Conservation (phyloP, 2,329 filamentous ascomycete genomes). For the Clarireedia homoeocarpa region DNA sequence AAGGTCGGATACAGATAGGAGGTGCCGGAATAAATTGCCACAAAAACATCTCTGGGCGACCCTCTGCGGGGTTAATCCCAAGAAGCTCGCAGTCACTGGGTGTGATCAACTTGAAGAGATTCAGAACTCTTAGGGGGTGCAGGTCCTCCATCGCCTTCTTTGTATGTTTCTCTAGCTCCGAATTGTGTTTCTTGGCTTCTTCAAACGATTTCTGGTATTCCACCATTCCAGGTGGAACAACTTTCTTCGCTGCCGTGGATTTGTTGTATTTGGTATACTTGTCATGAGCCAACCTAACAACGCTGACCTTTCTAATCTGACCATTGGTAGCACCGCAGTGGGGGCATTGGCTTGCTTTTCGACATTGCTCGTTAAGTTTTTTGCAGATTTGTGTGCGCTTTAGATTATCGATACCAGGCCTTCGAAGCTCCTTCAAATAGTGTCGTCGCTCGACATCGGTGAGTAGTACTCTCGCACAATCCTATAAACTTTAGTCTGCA, state of each 20-base stretch:
- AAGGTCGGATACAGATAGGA: constrained; percentile 88
- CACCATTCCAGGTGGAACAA: constrained; percentile 71
- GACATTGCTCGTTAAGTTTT: constrained; percentile 80
- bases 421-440: constrained; percentile 73
- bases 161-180: constrained; percentile 82
- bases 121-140: constrained; percentile 80
- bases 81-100: constrained; percentile 84
- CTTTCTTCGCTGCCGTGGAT: constrained; percentile 79
- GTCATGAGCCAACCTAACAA: constrained; percentile 92
- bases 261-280: constrained; percentile 84
- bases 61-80: constrained; percentile 78
- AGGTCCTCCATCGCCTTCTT: constrained; percentile 92
- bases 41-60: constrained; percentile 90
- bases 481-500: constrained; percentile 33
- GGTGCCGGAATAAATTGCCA: constrained; percentile 96
- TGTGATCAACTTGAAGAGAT: constrained; percentile 83
- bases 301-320: constrained; percentile 81
- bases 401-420: constrained; percentile 78
- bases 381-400: constrained; percentile 78
- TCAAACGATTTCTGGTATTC: constrained; percentile 81
- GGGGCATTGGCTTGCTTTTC: constrained; percentile 76
- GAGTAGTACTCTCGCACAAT: constrained; percentile 78
- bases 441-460: constrained; percentile 69
- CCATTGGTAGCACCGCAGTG: constrained; percentile 80
- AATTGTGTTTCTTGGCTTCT: constrained; percentile 67